Percentiles rank a stretch among this genome's conserved stretches.
These are phyloP conservation scores for Allantophomopsis lycopodina DNA, from an alignment of 2,329 filamentous ascomycete genomes.

Conservation along the genomic window DNA sequence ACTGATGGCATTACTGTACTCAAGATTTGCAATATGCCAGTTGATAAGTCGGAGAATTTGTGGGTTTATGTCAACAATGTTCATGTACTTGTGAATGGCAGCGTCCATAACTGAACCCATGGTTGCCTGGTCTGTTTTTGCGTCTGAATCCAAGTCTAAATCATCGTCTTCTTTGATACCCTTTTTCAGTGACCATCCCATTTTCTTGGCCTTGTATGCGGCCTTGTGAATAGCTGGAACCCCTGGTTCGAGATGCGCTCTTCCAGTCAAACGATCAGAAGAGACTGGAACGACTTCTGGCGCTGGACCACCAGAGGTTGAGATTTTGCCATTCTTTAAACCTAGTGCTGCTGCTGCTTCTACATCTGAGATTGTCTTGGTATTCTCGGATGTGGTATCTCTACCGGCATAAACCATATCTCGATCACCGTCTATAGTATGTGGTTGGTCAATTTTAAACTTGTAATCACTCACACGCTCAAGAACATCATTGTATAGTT, in stretches of 20 bases:
- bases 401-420: conserved; percentile 71
- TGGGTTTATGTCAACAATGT: conserved; percentile 67
- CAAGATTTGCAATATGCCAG: conserved; percentile 96
- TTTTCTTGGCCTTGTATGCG: conserved; percentile 59
- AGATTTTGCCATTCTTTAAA: conserved; percentile 28
- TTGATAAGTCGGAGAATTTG: conserved; percentile 86
- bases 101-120: conserved; percentile 86
- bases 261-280: conserved; percentile 56
- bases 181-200: conserved; percentile 69
- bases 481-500: conserved; percentile 86
- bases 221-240: conserved; percentile 58
- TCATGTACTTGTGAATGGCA: conserved; percentile 77
- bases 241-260: conserved; percentile 57
- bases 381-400: conserved; percentile 59
- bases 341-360: conserved; percentile 56
- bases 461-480: conserved; percentile 87
- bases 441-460: conserved; percentile 55
- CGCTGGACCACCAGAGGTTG: conserved; percentile 13
- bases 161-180: conserved; percentile 50
- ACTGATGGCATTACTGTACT: conserved; percentile 92
- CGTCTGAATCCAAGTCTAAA: conserved; percentile 56
- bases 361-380: conserved; percentile 56
- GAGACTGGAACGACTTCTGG: conserved; percentile 48
- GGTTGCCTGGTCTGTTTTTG: conserved; percentile 51
- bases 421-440: conserved; percentile 70